A percentile compares a stretch with the other conserved stretches of the same genome.
phyloP scores from a whole-genome alignment of 2,329 filamentous ascomycete species.

The Fusarium hainanense region DNA sequence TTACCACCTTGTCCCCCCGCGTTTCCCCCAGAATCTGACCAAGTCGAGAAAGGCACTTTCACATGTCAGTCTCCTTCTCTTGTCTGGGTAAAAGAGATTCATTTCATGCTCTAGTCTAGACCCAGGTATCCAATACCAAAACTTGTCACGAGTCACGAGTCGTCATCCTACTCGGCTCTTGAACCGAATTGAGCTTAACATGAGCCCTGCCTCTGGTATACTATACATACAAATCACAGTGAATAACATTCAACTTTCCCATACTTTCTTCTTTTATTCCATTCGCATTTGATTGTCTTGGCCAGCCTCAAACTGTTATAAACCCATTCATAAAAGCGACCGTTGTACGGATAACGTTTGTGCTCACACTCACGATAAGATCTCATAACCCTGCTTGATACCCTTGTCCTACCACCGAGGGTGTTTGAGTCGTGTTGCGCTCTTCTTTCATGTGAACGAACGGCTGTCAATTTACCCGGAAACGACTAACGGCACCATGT shows the following conservation, averaged over 20 bases:
- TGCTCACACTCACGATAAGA: constrained; percentile 13
- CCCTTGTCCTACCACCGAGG: constrained; percentile 33
- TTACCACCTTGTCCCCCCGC: constrained; percentile 16
- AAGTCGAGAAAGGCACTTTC: constrained; percentile 37
- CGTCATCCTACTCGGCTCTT: constrained; percentile 37
- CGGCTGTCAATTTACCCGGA: constrained; percentile 19
- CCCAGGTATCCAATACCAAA: neutral
- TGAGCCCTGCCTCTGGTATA: constrained; percentile 6
- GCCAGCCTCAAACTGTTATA: neutral
- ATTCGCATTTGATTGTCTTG: neutral
- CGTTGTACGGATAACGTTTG: constrained; percentile 4
- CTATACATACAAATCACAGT: neutral
- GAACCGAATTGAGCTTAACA: constrained; percentile 31
- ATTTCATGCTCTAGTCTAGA: neutral
- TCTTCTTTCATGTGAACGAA: constrained; percentile 45
- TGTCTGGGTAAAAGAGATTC: neutral
- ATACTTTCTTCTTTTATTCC: neutral
- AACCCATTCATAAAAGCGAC: neutral
- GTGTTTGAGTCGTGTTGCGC: constrained; percentile 19
- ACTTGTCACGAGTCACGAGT: constrained; percentile 42
- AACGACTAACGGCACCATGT: constrained; percentile 33
- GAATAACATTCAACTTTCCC: neutral
- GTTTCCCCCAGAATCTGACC: constrained; percentile 21
- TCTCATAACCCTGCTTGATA: constrained; percentile 7
- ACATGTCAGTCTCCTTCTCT: constrained; percentile 40